Percentiles rank a stretch among this genome's conserved stretches.
These are phyloP conservation scores for Quercus glauca DNA, from an alignment of 306 rosid genomes.

Conservation along the genomic window DNA sequence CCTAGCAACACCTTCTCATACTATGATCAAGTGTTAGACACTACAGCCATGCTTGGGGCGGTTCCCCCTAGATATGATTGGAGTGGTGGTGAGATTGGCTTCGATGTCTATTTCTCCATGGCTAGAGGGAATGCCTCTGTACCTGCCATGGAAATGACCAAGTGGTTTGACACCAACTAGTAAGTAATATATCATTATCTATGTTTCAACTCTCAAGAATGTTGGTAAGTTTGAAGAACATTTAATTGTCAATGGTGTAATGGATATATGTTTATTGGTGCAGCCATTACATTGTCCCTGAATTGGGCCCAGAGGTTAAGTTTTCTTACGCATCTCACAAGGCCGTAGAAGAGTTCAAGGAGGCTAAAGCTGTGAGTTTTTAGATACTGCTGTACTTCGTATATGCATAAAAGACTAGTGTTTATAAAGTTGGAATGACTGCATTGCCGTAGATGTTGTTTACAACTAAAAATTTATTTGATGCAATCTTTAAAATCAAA, in stretches of 20 bases:
- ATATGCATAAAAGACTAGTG: not conserved
- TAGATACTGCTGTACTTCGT: not conserved
- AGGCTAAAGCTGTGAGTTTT: slow-evolving; percentile 76
- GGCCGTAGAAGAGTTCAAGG: slow-evolving; percentile 77
- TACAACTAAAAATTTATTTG: not conserved
- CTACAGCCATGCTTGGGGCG: slow-evolving; percentile 86
- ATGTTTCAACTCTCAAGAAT: not conserved
- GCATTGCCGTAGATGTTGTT: not conserved
- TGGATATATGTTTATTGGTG: slow-evolving; percentile 19
- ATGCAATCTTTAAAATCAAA: not conserved
- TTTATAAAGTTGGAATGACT: not conserved
- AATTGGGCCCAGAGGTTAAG: slow-evolving; percentile 71
- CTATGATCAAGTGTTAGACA: slow-evolving; percentile 83
- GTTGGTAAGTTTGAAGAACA: not conserved
- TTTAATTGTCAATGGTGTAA: slow-evolving; percentile 5
- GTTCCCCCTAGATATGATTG: slow-evolving; percentile 79
- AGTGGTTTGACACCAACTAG: slow-evolving; percentile 89
- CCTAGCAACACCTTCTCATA: slow-evolving; percentile 86
- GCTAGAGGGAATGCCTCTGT: slow-evolving; percentile 76
- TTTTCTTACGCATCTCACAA: slow-evolving; percentile 84
- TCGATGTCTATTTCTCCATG: slow-evolving; percentile 77
- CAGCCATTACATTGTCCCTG: slow-evolving; percentile 93
- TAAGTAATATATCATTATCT: slow-evolving; percentile 32
- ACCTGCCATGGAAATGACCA: slow-evolving; percentile 92
- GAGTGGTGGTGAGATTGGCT: slow-evolving; percentile 69